Base-by-base conservation (phyloP, 2,329 filamentous ascomycete genomes). In the Colletotrichum liriopes region DNA sequence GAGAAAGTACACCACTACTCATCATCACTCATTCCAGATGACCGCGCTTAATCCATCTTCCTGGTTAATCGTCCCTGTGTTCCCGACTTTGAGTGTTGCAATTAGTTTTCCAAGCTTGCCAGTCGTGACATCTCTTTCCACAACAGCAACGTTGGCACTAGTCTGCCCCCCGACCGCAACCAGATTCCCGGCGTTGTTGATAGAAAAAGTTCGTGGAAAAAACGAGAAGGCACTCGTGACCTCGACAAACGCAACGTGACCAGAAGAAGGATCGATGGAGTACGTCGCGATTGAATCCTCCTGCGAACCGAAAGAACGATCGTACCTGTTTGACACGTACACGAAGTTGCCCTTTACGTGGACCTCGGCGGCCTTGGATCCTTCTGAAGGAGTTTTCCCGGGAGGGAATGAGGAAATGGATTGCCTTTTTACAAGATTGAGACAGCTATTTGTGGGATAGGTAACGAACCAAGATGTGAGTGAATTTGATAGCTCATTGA, bases 161-260 rank as follows among this genome's bases (percentile, higher is more conserved):
- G 86, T 86, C 81, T 93, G 91, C 32, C 92, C 86, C 0, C 88
- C 92, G 49, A 93, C 86, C 0, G 91, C 91, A 1, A 93, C 85
- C 72, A 91, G 75, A 55, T 86, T 84, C 0, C 91, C 91, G 0
- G 86, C 86, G 49, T 84, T 84, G 77, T 92, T 93, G 65, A 92
- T 82, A 29, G 84, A 84, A 77, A 93, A 91, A 1, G 91, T 91
- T 1, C 92, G 84, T 0, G 92, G 92, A 75, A 87, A 90, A 67
- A 82, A 86, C 0, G 91, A 88, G 72, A 89, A 87, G 1, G 90
- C 86, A 32, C 89, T 88, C 1, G 85, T 87, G 1, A 89, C 81
- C 71, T 90, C 86, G 1, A 87, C 77, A 75, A 90, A 90, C 0
- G 75, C 78, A 18, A 92, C 79, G 0, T 79, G 84, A 16, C 90